Base-by-base conservation (phyloP, 116 monocot species). In the Iris pallida region DNA sequence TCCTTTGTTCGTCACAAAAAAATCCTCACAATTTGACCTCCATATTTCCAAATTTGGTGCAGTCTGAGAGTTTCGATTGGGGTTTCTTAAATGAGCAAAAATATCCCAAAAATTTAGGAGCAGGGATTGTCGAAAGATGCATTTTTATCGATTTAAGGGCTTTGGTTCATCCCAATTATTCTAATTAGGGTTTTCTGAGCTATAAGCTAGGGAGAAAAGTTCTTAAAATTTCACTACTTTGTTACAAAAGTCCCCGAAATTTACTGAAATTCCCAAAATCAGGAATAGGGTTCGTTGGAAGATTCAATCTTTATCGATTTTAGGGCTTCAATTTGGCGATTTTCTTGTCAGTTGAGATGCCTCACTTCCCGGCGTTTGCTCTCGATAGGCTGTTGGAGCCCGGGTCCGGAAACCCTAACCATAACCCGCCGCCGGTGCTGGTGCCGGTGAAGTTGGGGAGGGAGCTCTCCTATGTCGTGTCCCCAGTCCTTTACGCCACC, bases 401-500 rank as follows among this genome's bases (percentile, higher is more conserved):
- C 4, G 76, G 73, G 30, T 68, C 70, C 4, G 65, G 75, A 64
- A 73, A 75, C 54, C 53, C 76, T 13, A 19, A 30, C 40, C 42
- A 17, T 30, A 80, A 59, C 59, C 78, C 78, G 4, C 30, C 30
- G 30, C 30, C 30, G 3, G 30, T 30, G 30, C 79, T 73, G 46
- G 20, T 30, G 30, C 79, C 76, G 46, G 20, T 45, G 40, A 68
- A 16, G 75, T 42, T 72, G 62, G 45, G 56, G 57, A 1, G 30
- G 1, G 68, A 20, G n/a, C 45, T 30, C 30, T 30, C 30, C 30
- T 30, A 65, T 15, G 71, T 73, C 13, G 73, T 71, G 16, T 84
- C 77, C 5, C 88, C 92, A 0, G 73, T 72, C 0, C 88, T 92
- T 46, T 88, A 92, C n/a, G 65, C 85, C 45, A 88, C 88, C 5